Conservation (phyloP, 306 rosid genomes). For the Arachis hypogaea region DNA sequence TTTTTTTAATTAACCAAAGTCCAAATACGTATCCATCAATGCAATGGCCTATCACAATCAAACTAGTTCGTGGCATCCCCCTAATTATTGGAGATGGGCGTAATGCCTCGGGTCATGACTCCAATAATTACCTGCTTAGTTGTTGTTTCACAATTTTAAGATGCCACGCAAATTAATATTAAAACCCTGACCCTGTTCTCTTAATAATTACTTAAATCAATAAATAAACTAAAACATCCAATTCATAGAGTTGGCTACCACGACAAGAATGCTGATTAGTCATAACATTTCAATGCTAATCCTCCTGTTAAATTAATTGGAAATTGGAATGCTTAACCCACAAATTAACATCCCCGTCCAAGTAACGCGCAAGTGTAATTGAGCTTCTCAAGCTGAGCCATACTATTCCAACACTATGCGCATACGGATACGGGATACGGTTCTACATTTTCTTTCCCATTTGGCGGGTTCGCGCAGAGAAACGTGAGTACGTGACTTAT, state of each 20-base stretch:
- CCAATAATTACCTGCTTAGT: constrained; percentile 10
- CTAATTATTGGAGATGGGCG: constrained; percentile 23
- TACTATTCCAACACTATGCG: not conserved
- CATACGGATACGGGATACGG: not conserved
- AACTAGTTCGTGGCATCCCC: constrained; percentile 30
- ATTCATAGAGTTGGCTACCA: constrained; percentile 27
- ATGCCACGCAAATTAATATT: constrained; percentile 14
- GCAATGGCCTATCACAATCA: not conserved
- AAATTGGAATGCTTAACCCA: constrained; percentile 8
- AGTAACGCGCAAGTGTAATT: constrained; percentile 37
- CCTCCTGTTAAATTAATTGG: not conserved
- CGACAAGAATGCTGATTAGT: constrained; percentile 14
- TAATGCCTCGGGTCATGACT: not conserved
- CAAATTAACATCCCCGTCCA: not conserved
- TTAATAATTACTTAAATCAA: not conserved
- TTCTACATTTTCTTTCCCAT: not conserved
- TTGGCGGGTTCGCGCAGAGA: not conserved
- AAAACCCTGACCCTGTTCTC: not conserved
- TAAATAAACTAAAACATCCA: not conserved
- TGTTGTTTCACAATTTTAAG: constrained; percentile 25
- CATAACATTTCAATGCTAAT: not conserved
- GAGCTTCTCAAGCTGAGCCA: constrained; percentile 2
- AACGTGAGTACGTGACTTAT: not conserved
- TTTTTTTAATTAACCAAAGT: not conserved
- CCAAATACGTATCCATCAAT: not conserved